Evolutionary conservation across 1,139 yeast genomes (phyloP), one percentile per base, ranked within the genome.

Genomic region (Pneumocystis wakefieldiae): DNA sequence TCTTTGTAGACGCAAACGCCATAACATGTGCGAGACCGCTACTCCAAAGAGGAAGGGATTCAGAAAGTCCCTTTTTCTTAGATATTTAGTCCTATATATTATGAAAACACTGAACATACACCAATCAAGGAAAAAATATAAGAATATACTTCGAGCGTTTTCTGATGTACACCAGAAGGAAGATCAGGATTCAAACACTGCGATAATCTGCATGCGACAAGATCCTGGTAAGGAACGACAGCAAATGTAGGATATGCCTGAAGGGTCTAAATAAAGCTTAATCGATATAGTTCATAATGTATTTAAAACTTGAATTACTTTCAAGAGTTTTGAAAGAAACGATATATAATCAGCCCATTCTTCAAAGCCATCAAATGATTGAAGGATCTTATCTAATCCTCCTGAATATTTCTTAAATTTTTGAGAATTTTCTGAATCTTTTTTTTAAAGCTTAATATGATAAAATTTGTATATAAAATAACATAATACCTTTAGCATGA

Each of bases 331-430:
- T 0, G 92, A 84, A 60, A 94, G 77, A 72, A 89, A 90, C 28
- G 97, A 86, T 65, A 92, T 92, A 73, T 91, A 90, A 72, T 92
- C 98, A n/a, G 98, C 97, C 98, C 98, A 92, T 76, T 91, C 97
- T 58, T 84, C 86, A 1, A 90, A 85, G n/a, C 84, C 74, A 64
- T 88, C 96, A 76, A 92, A 92, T n/a, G 84, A 77, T 7, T 81
- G 78, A 36, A 92, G 76, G 0, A 94, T 90, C 67, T 85, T 83
- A 65, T 87, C 95, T 6, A 90, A 81, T 67, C 78, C 82, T 38
- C 83, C 79, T 35, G 78, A 76, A 71, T 85, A 86, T 67, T 87
- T 83, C 73, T 83, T 86, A 71, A 86, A 90, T 69, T 83, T 85
- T 1, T 89, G 74, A 64, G 73, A 75, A 39, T 65, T 63, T 66